Evolutionary conservation across 345 rosid species (phyloP).

Genomic region (Sisymbrium altissimum): DNA sequence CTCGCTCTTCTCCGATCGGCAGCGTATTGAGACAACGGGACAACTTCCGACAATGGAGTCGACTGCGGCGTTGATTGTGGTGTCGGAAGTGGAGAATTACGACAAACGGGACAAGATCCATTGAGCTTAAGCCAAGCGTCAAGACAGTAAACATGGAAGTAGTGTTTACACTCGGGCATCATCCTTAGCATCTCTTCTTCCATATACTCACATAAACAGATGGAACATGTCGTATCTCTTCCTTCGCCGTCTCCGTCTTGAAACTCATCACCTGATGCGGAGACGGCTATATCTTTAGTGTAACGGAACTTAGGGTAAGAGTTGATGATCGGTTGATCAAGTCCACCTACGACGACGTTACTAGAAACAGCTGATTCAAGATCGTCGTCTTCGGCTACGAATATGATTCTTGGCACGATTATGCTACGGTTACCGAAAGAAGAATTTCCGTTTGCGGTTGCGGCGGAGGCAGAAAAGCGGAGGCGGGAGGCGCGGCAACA

Average conservation of each 20-base stretch:
- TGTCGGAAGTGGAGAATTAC: slow-evolving; percentile 88
- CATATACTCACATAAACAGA: slow-evolving; percentile 85
- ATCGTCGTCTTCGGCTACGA: slow-evolving; percentile 80
- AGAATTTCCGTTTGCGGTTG: background rate
- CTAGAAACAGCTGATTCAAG: slow-evolving; percentile 31
- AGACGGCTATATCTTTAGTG: slow-evolving; percentile 32
- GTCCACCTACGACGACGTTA: slow-evolving; percentile 54
- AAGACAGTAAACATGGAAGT: slow-evolving; percentile 70
- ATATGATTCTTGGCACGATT: slow-evolving; percentile 80
- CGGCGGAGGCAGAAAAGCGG: slow-evolving; percentile 24
- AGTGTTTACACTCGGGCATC: slow-evolving; percentile 98
- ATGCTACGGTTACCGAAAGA: slow-evolving; percentile 44
- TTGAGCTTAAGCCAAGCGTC: slow-evolving; percentile 97
- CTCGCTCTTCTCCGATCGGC: slow-evolving; percentile 73
- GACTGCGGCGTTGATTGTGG: slow-evolving; percentile 69
- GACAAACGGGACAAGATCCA: slow-evolving; percentile 96
- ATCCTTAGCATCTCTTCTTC: slow-evolving; percentile 87
- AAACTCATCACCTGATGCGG: background rate
- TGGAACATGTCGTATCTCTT: slow-evolving; percentile 61
- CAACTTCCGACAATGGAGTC: slow-evolving; percentile 92
- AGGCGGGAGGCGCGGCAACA: slow-evolving; percentile 73
- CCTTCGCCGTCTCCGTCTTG: slow-evolving; percentile 4
- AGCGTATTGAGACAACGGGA: slow-evolving; percentile 84
- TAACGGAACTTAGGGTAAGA: slow-evolving; percentile 83
- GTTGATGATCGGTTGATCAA: slow-evolving; percentile 69